Evolutionary conservation across 2,329 filamentous ascomycete species (phyloP).

Genomic region (Clonostachys rhizophaga): DNA sequence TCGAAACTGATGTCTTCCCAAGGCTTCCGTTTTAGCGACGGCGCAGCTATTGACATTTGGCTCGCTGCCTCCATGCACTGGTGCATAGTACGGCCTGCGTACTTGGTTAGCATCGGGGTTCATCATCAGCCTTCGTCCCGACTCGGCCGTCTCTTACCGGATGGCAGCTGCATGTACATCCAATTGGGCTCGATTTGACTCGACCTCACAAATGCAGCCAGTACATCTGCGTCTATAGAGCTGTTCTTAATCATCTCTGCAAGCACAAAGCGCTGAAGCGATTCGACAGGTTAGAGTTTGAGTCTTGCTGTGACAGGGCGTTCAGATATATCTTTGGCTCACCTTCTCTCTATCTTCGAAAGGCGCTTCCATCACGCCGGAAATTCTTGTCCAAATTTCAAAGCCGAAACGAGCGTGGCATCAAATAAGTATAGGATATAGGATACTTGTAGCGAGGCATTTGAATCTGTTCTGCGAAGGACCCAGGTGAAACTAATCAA

Average conservation of each 20-base stretch:
- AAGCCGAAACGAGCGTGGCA: too few species aligned
- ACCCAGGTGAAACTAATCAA: too few species aligned
- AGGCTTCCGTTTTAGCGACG: conserved; percentile 26
- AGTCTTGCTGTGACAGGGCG: too few species aligned
- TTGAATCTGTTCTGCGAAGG: too few species aligned
- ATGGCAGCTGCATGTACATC: conserved; percentile 42
- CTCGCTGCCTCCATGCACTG: conserved; percentile 37
- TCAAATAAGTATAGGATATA: too few species aligned
- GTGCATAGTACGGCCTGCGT: conserved; percentile 38
- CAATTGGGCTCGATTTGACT: conserved; percentile 36
- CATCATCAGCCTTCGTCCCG: conserved; percentile 6
- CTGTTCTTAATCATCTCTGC: conserved; percentile 55
- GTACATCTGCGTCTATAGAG: conserved; percentile 35
- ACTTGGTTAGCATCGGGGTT: conserved; percentile 2
- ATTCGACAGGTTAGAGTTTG: too few species aligned
- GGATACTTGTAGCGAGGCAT: too few species aligned
- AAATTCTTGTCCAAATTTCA: too few species aligned
- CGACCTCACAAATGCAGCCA: conserved; percentile 41
- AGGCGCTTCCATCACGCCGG: too few species aligned
- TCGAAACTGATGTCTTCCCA: conserved; percentile 23
- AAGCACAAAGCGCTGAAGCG: conserved; percentile 48
- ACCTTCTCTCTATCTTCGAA: too few species aligned
- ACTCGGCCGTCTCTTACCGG: conserved; percentile 21
- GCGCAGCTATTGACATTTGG: conserved; percentile 24
- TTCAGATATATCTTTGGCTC: too few species aligned